Evolutionary conservation across 1,139 yeast genomes (phyloP), one percentile per base, ranked within the genome.

Genomic region (Spencermartinsiella ligniputridi): DNA sequence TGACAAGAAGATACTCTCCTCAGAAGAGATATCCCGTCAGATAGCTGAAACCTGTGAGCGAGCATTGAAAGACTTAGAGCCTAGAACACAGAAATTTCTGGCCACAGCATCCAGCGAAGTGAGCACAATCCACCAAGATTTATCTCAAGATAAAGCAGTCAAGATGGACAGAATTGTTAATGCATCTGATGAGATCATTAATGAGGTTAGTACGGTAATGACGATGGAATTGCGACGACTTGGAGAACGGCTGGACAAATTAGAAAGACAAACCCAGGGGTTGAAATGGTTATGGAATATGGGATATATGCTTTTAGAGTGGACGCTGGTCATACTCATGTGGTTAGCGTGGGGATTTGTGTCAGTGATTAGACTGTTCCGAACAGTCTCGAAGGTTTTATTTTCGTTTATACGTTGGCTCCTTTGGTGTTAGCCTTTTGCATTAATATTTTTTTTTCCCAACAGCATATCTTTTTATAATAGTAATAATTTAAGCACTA

Each of bases 181-280:
- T 18, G 72, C 76, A 37, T 80, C 90, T 44, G 96, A 88, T 62
- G 71, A 95, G 50, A 75, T 86, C 18, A 76, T 84, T 46, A 85
- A 92, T 52, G 95, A 86, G 58, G 83, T 88, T 49, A 86, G 83
- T 62, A 88, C 96, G 0, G 83, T 94, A 0, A 67, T 87, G 42
- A 78, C 89, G 24, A 66, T 87, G 43, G 87, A 85, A 55, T 68
- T 86, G 35, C 70, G 95, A 46, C 78, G 80, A 50, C 69, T 85
- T n/a, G 76, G 76, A 41, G 95, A 86, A 58, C 73, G 80, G 41
- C 68, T 82, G 21, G 95, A 84, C 48, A 74, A 72, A 38, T 66
- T 82, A 41, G 64, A 59, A 37, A 48, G 52, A 8, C 47, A 52
- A 8, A 39, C 54, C 15, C 54, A 57, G 11, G 46, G 56, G 13